Evolutionary conservation across 1,284 basidiomycete genomes (phyloP), one percentile per base, ranked within the genome.

Genomic region (Melampsora americana): DNA sequence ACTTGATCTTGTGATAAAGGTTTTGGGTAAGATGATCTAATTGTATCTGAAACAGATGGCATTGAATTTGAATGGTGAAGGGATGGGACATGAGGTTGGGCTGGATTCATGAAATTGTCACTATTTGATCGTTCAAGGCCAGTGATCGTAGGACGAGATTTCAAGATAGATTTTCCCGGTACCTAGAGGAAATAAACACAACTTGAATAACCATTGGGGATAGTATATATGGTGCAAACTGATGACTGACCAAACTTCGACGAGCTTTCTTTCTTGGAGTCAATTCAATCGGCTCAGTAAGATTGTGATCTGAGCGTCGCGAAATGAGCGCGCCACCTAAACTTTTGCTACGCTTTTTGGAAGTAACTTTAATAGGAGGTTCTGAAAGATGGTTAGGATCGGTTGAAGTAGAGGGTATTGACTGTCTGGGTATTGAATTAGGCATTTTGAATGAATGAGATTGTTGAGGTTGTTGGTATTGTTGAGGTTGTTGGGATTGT

Each of bases 141-240:
- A 42, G 72, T 67, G 72, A 75, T 16, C 12, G 72, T 75, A 16
- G 72, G 72, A 32, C 72, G 72, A 23, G 65, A 67, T 60, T 74
- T 75, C 50, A 75, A 65, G 46, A 75, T 75, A 28, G 72, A 75
- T 61, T 75, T 75, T 12, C 72, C 72, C 14, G 72, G 72, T 20
- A 75, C 48, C 72, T 75, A 48, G n/a, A 59, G 53, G 44, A 32
- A 23, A 39, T 42, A 30, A 59, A 62, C 16, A 2, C 26, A 62
- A 26, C 32, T 7, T 56, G 1, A 30, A 35, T 1, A 42, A 42
- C 14, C 42, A 42, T 18, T 35, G 18, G 6, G 35, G 5, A 18
- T 16, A 14, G 18, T 6, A 30, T 11, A 30, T 14, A 59, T n/a
- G 56, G n/a, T 30, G 9, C 7, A 59, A 16, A 12, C 7, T 30